Evolutionary conservation across 768 basidiomycete species (phyloP), one percentile per base, ranked within the genome.

Genomic region (Asterophora lycoperdoides): DNA sequence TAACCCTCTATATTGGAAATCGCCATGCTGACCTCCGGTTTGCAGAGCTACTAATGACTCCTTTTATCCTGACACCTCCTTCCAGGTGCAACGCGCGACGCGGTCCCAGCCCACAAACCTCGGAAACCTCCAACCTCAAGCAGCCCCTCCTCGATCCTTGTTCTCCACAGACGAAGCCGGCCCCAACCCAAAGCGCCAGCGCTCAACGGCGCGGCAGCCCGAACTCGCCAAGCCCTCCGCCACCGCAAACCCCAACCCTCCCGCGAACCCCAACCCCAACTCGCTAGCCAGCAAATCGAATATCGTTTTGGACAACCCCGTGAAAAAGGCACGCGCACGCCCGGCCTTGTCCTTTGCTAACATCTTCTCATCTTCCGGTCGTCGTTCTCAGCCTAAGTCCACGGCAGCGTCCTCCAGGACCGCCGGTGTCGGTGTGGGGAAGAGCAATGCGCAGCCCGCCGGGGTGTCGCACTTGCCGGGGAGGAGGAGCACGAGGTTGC

Each of bases 291-390:
- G 48, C 56, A 75, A 85, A 75, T 66, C 77, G 59, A 71, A 70
- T 63, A 66, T 6, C 6, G 23, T 23, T 23, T 23, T 75, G 60
- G 84, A 84, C 70, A 83, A 86, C 68, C 79, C 81, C 67, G 73
- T 77, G 77, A 88, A 87, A 86, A 89, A 90, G 87, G 88, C 83
- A 87, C 81, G 86, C 83, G 81, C 81, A 77, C 85, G 83, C 82
- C 83, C 83, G 84, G 84, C 82, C 78, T 78, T 86, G 79, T 83
- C 79, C 74, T 80, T 85, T 84, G 77, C 81, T 86, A 86, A 86
- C 74, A 76, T 85, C 76, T 85, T 86, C 86, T 88, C 85, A 86
- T 86, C 83, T 72, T 79, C 80, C 70, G 78, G 79, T 81, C 83
- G 81, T 79, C 77, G 77, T 80, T 80, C 80, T 70, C 84, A 87